phyloP scores from a whole-genome alignment of 768 basidiomycete species.

The Tylopilus sp. region DNA sequence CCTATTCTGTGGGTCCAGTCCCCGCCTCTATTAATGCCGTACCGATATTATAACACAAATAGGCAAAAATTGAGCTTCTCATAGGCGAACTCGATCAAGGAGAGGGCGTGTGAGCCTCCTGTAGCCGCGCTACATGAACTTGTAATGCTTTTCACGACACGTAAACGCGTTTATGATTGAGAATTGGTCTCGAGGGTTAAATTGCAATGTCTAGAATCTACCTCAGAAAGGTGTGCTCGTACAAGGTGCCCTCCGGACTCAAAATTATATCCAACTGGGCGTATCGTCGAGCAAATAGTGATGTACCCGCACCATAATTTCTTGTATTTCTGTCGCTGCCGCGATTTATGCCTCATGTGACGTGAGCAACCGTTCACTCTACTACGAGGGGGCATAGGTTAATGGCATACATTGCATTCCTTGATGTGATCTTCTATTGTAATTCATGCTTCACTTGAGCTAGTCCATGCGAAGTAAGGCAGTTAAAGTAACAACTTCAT shows the following conservation, averaged over 20 bases:
- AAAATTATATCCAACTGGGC: slow-evolving; percentile 60
- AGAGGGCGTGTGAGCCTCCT: slow-evolving; percentile 41
- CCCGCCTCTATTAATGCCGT: background rate
- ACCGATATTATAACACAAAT: slow-evolving; percentile 4
- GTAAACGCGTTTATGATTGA: background rate
- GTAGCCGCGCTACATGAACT: background rate
- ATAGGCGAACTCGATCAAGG: slow-evolving; percentile 62
- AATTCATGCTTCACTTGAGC: background rate
- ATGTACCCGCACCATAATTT: slow-evolving; percentile 3
- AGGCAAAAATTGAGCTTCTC: slow-evolving; percentile 66
- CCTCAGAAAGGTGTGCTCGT: slow-evolving; percentile 46
- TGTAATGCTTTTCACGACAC: slow-evolving; percentile 1
- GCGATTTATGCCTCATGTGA: background rate
- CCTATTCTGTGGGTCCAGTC: slow-evolving; percentile 49
- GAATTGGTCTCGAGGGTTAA: background rate
- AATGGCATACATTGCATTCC: slow-evolving; percentile 11
- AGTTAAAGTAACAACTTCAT: slow-evolving; percentile 42
- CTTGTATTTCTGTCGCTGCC: background rate
- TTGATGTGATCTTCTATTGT: background rate
- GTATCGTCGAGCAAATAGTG: slow-evolving; percentile 76
- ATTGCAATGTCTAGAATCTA: background rate
- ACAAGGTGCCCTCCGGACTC: slow-evolving; percentile 71
- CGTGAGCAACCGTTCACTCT: background rate
- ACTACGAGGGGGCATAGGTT: background rate
- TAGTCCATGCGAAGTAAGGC: background rate